Conservation (phyloP, 106 monocot species). For the Apostasia ramifera region DNA sequence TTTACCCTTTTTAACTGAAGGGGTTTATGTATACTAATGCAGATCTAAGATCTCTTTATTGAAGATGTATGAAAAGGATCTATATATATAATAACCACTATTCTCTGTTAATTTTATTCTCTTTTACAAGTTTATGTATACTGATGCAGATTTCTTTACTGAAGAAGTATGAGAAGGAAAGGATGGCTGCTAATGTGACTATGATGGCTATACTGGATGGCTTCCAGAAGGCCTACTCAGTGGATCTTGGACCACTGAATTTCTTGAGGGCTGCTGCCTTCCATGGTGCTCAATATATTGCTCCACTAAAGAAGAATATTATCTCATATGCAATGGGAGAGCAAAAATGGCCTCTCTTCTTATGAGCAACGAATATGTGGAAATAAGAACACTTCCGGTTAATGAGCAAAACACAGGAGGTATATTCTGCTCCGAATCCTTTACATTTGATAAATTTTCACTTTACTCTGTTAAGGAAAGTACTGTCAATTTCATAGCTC, state of each 20-base stretch:
- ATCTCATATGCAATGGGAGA: slow-evolving; percentile 92
- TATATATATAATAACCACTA: too few species aligned
- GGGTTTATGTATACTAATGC: too few species aligned
- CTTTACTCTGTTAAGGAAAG: too few species aligned
- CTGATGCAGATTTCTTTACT: slow-evolving; percentile 61
- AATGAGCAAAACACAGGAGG: too few species aligned
- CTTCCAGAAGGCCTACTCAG: slow-evolving; percentile 83
- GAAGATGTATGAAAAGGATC: too few species aligned
- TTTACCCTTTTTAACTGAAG: too few species aligned
- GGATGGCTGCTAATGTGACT: slow-evolving; percentile 64
- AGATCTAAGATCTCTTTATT: too few species aligned
- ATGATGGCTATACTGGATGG: slow-evolving; percentile 95
- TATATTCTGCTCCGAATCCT: too few species aligned
- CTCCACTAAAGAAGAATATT: slow-evolving; percentile 78
- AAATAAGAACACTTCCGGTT: neutral
- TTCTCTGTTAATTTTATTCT: too few species aligned
- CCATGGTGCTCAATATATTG: slow-evolving; percentile 82
- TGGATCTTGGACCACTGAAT: slow-evolving; percentile 84
- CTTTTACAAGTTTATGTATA: neutral
- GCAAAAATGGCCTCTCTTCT: slow-evolving; percentile 63
- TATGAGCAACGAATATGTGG: slow-evolving; percentile 10
- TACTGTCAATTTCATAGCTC: too few species aligned
- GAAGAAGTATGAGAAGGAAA: slow-evolving; percentile 84
- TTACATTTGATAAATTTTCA: too few species aligned
- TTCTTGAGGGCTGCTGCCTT: slow-evolving; percentile 82